These are phyloP conservation scores for Penicillium samsonianum DNA, from an alignment of 495 filamentous ascomycete species.

Conservation along the genomic window DNA sequence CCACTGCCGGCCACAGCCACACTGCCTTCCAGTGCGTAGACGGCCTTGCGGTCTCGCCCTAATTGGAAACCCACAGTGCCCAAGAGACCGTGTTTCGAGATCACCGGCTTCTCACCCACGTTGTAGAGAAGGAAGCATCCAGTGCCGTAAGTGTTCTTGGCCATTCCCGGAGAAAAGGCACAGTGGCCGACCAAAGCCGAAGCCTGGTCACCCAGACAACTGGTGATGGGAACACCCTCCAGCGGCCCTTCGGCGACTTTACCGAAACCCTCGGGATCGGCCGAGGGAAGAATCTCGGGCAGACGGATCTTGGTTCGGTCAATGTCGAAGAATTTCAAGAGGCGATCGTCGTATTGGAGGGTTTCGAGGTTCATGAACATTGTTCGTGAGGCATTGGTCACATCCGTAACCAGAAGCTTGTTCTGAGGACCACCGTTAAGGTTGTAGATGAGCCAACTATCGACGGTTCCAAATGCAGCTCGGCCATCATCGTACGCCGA, in stretches of 20 bases:
- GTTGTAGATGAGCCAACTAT: slow-evolving; percentile 88
- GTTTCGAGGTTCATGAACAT: slow-evolving; percentile 96
- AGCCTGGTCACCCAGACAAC: slow-evolving; percentile 91
- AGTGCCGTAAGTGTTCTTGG: slow-evolving; percentile 97
- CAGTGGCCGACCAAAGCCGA: slow-evolving; percentile 90
- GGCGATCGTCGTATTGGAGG: slow-evolving; percentile 77
- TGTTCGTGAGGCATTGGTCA: slow-evolving; percentile 88
- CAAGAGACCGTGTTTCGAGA: slow-evolving; percentile 85
- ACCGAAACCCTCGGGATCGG: slow-evolving; percentile 76
- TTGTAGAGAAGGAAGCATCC: slow-evolving; percentile 96
- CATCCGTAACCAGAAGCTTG: slow-evolving; percentile 78
- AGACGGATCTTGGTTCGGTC: slow-evolving; percentile 74
- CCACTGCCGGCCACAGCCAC: slow-evolving; percentile 90
- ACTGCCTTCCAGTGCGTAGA: slow-evolving; percentile 90
- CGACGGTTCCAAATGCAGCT: slow-evolving; percentile 89
- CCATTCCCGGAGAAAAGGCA: slow-evolving; percentile 80
- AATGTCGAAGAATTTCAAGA: slow-evolving; percentile 81
- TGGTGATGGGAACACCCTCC: slow-evolving; percentile 76
- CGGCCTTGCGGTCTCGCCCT: slow-evolving; percentile 63
- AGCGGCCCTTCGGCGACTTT: slow-evolving; percentile 64
- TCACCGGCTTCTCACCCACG: slow-evolving; percentile 85
- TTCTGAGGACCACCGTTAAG: slow-evolving; percentile 80
- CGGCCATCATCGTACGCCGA: slow-evolving; percentile 78
- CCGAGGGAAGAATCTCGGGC: slow-evolving; percentile 85
- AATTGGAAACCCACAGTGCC: slow-evolving; percentile 84